Conservation (phyloP, 306 rosid species). For the Medicago arabica region DNA sequence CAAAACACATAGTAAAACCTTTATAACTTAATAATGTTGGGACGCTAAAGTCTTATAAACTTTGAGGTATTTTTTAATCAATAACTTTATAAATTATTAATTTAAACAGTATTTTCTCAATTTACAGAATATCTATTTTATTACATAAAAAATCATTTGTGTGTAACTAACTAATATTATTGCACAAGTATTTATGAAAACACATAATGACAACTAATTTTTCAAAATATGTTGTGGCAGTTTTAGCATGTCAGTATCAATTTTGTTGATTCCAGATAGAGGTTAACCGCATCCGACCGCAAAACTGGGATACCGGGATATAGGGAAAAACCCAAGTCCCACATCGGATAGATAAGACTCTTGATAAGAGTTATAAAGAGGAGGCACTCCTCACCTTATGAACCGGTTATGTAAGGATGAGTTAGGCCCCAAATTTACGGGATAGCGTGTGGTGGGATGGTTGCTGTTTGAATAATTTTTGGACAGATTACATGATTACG, state of each 20-base stretch:
- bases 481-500: neutral
- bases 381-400: no score
- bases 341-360: no score
- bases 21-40: neutral
- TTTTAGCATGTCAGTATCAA: neutral
- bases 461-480: neutral
- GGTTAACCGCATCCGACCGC: neutral
- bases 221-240: neutral
- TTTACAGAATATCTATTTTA: neutral
- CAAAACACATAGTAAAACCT: neutral
- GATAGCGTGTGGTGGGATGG: neutral
- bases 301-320: neutral
- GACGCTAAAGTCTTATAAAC: neutral
- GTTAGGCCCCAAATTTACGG: no score
- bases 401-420: no score
- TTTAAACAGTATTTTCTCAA: neutral
- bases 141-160: neutral
- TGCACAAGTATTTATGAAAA: neutral
- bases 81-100: neutral
- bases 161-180: neutral
- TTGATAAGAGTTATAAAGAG: no score
- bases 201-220: neutral
- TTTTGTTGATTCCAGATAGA: neutral
- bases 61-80: constrained; percentile 6
- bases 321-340: no score